Conservation (phyloP, 1,139 yeast species). For the Yamadazyma sp. region DNA sequence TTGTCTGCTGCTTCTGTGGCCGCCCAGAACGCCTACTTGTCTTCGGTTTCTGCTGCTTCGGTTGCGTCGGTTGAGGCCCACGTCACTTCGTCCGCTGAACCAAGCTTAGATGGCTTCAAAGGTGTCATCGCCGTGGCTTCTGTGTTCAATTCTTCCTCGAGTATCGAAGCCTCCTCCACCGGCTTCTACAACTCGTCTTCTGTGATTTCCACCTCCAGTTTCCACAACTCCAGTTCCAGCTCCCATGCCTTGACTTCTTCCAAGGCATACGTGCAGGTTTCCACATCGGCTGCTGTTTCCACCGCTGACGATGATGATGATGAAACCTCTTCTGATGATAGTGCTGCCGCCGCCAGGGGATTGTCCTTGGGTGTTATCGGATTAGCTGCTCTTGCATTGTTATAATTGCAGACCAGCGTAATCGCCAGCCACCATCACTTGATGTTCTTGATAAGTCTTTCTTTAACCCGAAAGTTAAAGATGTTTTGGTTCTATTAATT, state of each 20-base stretch:
- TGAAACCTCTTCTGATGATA: constrained; percentile 15
- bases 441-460: too few species aligned
- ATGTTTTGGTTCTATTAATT: constrained; percentile 11
- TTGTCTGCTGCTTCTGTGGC: constrained; percentile 17
- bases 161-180: constrained; percentile 9
- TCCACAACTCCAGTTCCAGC: constrained; percentile 11
- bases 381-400: constrained; percentile 46
- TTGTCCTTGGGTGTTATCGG: constrained; percentile 44
- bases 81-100: constrained; percentile 13
- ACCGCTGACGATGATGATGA: constrained; percentile 17
- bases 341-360: constrained; percentile 37
- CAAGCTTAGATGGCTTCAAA: constrained; percentile 35
- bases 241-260: neutral
- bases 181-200: constrained; percentile 10
- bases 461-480: neutral
- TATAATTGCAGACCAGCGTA: constrained; percentile 32
- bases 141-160: constrained; percentile 18
- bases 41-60: constrained; percentile 17
- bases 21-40: constrained; percentile 22
- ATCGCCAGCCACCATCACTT: too few species aligned
- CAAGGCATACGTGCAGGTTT: constrained; percentile 1
- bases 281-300: constrained; percentile 10
- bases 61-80: constrained; percentile 18
- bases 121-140: constrained; percentile 52
- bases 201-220: constrained; percentile 8